Percentiles rank a stretch among this genome's conserved stretches.
phyloP scores from a whole-genome alignment of 176 grass and related monocot species.

The Tuctoria greenei region DNA sequence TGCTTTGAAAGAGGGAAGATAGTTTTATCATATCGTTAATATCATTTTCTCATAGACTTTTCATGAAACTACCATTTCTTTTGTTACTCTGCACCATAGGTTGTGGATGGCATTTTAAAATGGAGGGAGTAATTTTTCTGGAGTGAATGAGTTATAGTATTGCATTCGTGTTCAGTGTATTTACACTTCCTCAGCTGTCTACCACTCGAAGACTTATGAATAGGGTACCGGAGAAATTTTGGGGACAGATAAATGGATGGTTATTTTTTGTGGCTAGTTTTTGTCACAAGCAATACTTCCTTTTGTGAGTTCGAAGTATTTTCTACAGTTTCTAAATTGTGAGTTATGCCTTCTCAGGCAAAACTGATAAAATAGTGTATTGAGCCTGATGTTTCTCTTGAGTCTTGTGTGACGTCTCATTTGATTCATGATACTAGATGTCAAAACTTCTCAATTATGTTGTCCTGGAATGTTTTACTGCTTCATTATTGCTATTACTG shows the following conservation, averaged over 20 bases:
- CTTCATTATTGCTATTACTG: not conserved
- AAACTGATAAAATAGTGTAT: not conserved
- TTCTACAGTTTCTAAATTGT: not conserved
- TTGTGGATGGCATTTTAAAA: too few relatives aligned
- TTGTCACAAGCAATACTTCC: not conserved
- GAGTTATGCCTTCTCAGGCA: slow-evolving; percentile 7
- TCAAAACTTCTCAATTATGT: not conserved
- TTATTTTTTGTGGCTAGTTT: not conserved
- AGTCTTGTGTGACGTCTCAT: not conserved
- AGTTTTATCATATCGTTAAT: too few relatives aligned
- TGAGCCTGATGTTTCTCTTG: slow-evolving; percentile 5
- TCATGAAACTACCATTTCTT: too few relatives aligned
- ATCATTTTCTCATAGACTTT: too few relatives aligned
- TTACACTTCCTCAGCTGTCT: not conserved
- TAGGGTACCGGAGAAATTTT: not conserved
- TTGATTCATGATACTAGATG: not conserved
- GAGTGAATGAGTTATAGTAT: not conserved
- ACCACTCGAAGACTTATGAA: too few relatives aligned
- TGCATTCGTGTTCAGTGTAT: not conserved
- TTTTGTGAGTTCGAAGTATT: slow-evolving; percentile 5
- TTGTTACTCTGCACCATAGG: too few relatives aligned
- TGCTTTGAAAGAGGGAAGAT: too few relatives aligned
- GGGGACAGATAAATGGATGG: not conserved
- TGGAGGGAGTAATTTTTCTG: too few relatives aligned
- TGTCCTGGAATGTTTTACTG: slow-evolving; percentile 8